Percentiles rank a stretch among this genome's conserved stretches.
These are phyloP conservation scores for Aristolochia californica DNA, from an alignment of 164 flowering plant genomes.

Conservation along the genomic window DNA sequence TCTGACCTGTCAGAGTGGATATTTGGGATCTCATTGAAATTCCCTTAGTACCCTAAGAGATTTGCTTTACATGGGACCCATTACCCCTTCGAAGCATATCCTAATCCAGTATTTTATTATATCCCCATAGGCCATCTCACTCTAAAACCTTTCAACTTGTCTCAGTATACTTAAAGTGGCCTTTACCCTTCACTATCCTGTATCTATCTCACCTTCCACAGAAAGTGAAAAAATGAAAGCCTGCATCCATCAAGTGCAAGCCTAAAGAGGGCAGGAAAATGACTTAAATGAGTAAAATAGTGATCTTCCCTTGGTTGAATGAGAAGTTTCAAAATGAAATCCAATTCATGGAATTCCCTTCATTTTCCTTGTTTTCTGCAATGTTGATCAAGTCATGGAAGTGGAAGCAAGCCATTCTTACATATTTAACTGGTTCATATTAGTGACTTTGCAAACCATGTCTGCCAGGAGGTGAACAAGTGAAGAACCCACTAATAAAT, in stretches of 20 bases:
- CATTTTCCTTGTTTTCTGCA: background rate
- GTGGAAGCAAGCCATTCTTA: background rate
- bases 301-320: background rate
- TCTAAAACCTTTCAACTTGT: too few species aligned
- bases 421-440: slow-evolving; percentile 8
- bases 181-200: too few species aligned
- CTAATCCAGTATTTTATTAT: background rate
- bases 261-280: too few species aligned
- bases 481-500: slow-evolving; percentile 22
- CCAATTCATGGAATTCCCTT: background rate
- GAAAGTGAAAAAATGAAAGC: too few species aligned
- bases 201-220: too few species aligned
- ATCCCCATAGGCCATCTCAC: too few species aligned
- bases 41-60: background rate
- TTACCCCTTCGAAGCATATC: background rate
- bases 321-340: background rate
- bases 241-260: too few species aligned
- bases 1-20: slow-evolving; percentile 40
- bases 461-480: slow-evolving; percentile 32
- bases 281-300: too few species aligned
- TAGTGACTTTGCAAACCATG: slow-evolving; percentile 27
- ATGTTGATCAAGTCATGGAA: too few species aligned
- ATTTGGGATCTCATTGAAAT: slow-evolving; percentile 9
- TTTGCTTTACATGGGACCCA: background rate
- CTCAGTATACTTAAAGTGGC: too few species aligned